Conservation (phyloP, 2,329 filamentous ascomycete species). For the Trichoderma gracile region DNA sequence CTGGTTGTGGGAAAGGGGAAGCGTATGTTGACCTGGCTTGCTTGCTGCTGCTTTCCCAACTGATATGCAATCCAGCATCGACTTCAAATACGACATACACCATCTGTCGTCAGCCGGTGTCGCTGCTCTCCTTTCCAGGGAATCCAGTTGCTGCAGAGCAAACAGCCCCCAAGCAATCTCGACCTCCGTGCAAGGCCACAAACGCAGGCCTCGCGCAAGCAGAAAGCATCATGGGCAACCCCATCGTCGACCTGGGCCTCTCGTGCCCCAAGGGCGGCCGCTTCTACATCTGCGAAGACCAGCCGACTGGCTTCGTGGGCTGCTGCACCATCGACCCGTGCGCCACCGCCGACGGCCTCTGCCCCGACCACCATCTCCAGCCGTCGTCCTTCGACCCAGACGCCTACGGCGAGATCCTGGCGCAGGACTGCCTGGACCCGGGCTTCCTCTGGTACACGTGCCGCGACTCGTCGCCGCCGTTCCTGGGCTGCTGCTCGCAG, state of each 20-base stretch:
- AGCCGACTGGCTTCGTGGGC: conserved; percentile 41
- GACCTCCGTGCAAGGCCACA: neutral
- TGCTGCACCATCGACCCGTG: conserved; percentile 45
- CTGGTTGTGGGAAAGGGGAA: neutral
- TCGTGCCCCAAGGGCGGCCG: conserved; percentile 37
- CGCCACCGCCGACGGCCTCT: conserved; percentile 35
- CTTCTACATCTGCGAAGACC: conserved; percentile 43
- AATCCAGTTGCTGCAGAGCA: neutral
- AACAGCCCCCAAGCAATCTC: neutral
- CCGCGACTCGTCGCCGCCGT: conserved; percentile 34
- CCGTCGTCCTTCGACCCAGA: conserved; percentile 35
- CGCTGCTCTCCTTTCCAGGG: neutral
- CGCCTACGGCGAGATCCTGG: conserved; percentile 33
- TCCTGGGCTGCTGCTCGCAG: conserved; percentile 43
- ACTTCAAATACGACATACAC: neutral
- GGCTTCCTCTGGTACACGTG: conserved; percentile 41
- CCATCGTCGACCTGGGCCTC: conserved; percentile 32
- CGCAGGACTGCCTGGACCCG: conserved; percentile 38
- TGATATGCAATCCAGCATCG: neutral
- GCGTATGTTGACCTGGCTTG: neutral
- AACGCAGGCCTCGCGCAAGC: neutral
- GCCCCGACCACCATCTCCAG: conserved; percentile 35
- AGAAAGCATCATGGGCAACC: conserved; percentile 18
- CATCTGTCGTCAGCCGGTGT: neutral
- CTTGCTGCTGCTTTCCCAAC: neutral